These are phyloP conservation scores for Talaromyces atroroseus DNA, from an alignment of 2,329 filamentous ascomycete species.

Conservation along the genomic window DNA sequence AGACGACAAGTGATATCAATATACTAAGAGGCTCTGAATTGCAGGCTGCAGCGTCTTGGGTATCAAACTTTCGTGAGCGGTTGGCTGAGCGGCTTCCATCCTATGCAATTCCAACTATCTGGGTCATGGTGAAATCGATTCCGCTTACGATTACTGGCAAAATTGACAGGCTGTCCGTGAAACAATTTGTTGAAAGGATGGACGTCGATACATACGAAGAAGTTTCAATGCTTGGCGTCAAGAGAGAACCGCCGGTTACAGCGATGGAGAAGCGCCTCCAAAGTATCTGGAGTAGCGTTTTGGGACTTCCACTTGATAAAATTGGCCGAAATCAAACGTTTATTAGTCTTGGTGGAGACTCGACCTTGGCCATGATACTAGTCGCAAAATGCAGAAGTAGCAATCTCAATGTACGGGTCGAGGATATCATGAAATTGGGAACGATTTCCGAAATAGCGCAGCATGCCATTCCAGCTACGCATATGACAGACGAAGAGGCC, in stretches of 20 bases:
- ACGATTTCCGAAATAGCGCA: not conserved
- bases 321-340: constrained; percentile 28
- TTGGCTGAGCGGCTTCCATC: not conserved
- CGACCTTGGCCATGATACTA: constrained; percentile 18
- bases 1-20: not conserved
- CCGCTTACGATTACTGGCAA: constrained; percentile 2
- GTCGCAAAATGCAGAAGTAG: not conserved
- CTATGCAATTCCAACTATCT: not conserved
- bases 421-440: not conserved
- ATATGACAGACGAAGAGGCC: not conserved
- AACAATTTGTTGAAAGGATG: not conserved
- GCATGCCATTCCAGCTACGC: not conserved
- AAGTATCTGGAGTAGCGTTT: constrained; percentile 19
- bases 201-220: not conserved
- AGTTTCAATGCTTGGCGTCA: constrained; percentile 10
- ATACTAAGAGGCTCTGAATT: not conserved
- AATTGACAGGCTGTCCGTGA: not conserved
- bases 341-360: constrained; percentile 18
- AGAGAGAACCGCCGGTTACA: constrained; percentile 9
- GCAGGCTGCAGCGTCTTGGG: not conserved
- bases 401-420: not conserved
- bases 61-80: not conserved
- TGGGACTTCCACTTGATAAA: constrained; percentile 15
- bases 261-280: constrained; percentile 13
- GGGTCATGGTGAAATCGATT: not conserved